phyloP scores from a whole-genome alignment of 257 asterid species.

The Craterostigma plantagineum region DNA sequence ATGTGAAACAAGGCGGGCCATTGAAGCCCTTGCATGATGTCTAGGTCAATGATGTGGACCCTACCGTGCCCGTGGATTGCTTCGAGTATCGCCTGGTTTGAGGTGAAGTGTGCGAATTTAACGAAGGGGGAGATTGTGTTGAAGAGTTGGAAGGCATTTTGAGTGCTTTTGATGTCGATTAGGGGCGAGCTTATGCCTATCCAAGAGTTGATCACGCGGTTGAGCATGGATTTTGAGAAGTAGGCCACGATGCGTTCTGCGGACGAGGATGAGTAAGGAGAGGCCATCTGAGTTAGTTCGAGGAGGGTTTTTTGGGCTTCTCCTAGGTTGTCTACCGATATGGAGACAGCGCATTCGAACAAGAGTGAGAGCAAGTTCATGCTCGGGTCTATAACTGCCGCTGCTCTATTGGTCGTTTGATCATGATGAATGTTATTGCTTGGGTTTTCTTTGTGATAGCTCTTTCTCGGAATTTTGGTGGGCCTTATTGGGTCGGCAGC shows the following conservation, averaged over 20 bases:
- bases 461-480: too few relatives aligned
- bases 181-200: conserved; percentile 43
- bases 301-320: conserved; percentile 67
- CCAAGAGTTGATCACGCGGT: conserved; percentile 68
- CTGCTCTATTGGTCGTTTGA: neutral
- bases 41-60: conserved; percentile 57
- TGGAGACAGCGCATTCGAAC: conserved; percentile 62
- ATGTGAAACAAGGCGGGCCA: conserved; percentile 80
- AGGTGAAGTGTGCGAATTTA: conserved; percentile 62
- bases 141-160: conserved; percentile 41
- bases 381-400: conserved; percentile 20
- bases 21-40: conserved; percentile 72
- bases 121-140: conserved; percentile 50
- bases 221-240: conserved; percentile 56
- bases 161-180: conserved; percentile 19
- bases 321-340: conserved; percentile 50
- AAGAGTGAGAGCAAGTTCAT: conserved; percentile 28
- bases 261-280: conserved; percentile 35
- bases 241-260: conserved; percentile 63
- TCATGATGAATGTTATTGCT: neutral
- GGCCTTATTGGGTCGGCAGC: neutral
- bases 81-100: conserved; percentile 69
- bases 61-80: conserved; percentile 28
- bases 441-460: neutral
- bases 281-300: conserved; percentile 43